These are phyloP conservation scores for Paragyromitra xinjiangensis DNA, from an alignment of 495 filamentous ascomycete species.

Conservation along the genomic window DNA sequence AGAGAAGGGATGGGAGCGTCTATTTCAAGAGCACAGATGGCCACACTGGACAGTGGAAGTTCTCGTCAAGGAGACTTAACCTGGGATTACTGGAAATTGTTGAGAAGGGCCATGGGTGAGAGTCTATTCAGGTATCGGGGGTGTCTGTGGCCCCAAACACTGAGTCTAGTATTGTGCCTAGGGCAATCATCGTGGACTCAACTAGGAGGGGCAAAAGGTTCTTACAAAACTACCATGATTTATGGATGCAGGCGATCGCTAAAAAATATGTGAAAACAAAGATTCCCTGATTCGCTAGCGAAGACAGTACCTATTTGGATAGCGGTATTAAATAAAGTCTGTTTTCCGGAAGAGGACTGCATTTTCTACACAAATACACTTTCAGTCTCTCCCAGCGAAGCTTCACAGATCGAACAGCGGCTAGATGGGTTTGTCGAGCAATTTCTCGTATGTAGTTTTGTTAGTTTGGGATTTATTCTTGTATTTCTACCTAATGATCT, in stretches of 20 bases:
- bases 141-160: not conserved
- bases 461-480: not conserved
- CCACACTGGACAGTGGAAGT: conserved; percentile 87
- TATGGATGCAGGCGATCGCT: not conserved
- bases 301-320: conserved; percentile 97
- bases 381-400: conserved; percentile 75
- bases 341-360: conserved; percentile 72
- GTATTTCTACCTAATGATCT: not conserved
- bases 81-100: conserved; percentile 75
- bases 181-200: conserved; percentile 94
- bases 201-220: conserved; percentile 81
- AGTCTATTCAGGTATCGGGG: conserved; percentile 23
- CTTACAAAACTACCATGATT: conserved; percentile 9
- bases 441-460: conserved; percentile 61
- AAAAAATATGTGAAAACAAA: conserved; percentile 45
- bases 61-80: conserved; percentile 84
- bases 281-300: conserved; percentile 89
- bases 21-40: conserved; percentile 99
- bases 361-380: conserved; percentile 71
- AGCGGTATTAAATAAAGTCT: conserved; percentile 77
- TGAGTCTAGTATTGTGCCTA: conserved; percentile 55
- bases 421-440: conserved; percentile 73
- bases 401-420: conserved; percentile 75
- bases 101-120: conserved; percentile 71
- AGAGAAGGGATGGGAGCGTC: conserved; percentile 66